Percentiles rank a stretch among this genome's conserved stretches.
Conservation (phyloP, 2,329 filamentous ascomycete species). For the Aspergillus ochraceus region DNA sequence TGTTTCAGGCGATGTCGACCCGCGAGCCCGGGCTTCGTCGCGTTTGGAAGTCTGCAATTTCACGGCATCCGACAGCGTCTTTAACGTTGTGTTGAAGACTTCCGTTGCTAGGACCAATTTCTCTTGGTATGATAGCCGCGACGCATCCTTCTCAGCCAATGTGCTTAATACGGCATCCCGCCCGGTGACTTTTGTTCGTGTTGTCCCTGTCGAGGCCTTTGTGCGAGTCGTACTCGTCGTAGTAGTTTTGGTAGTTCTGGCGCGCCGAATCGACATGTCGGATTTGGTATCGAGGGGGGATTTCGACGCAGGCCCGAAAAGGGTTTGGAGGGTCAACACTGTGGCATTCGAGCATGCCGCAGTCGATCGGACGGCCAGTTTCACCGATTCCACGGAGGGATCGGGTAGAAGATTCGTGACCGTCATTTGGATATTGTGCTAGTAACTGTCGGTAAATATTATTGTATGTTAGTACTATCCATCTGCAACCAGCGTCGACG, state of each 20-base stretch:
- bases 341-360: constrained; percentile 54
- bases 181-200: constrained; percentile 24
- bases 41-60: constrained; percentile 30
- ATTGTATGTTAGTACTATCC: constrained; percentile 14
- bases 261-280: constrained; percentile 20
- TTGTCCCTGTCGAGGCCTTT: constrained; percentile 24
- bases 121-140: constrained; percentile 36
- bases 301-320: constrained; percentile 34
- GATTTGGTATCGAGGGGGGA: constrained; percentile 21
- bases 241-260: constrained; percentile 25
- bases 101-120: constrained; percentile 46
- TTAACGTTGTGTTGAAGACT: constrained; percentile 47
- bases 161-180: constrained; percentile 28
- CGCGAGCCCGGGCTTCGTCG: constrained; percentile 10
- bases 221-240: constrained; percentile 21
- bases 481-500: background rate
- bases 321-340: constrained; percentile 39
- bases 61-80: constrained; percentile 42
- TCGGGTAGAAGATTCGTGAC: constrained; percentile 33
- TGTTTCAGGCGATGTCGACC: constrained; percentile 14
- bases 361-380: constrained; percentile 54
- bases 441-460: background rate
- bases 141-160: constrained; percentile 25
- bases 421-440: constrained; percentile 24
- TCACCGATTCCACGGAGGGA: constrained; percentile 48